These are phyloP conservation scores for Cladophialophora yegresii DNA, from an alignment of 2,329 filamentous ascomycete species.

Conservation along the genomic window DNA sequence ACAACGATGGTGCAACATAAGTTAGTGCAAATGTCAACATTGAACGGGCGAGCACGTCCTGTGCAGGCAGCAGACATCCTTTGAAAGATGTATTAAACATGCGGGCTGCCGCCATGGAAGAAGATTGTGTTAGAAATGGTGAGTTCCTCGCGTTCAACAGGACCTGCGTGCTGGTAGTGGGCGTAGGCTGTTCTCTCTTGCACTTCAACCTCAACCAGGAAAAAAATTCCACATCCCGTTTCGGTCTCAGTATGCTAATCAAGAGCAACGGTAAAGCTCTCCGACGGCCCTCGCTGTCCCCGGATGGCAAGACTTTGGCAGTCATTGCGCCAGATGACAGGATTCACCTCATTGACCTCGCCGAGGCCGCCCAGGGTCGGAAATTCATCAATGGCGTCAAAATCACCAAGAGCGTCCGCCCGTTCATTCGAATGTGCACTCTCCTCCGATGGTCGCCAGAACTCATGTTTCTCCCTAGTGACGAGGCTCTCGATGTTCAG, in stretches of 20 bases:
- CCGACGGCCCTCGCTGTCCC: conserved; percentile 26
- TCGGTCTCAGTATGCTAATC: conserved; percentile 15
- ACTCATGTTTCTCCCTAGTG: neutral
- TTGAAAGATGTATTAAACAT: neutral
- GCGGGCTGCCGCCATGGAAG: neutral
- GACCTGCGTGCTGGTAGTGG: too few relatives aligned
- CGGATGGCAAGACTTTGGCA: conserved; percentile 27
- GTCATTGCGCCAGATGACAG: conserved; percentile 22
- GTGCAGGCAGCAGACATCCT: neutral
- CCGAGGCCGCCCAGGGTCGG: conserved; percentile 18
- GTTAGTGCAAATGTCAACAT: neutral
- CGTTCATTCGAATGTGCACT: conserved; percentile 20
- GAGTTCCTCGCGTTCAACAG: conserved; percentile 1
- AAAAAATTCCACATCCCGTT: neutral
- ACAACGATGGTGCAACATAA: neutral
- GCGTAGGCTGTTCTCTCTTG: neutral
- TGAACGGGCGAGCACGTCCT: neutral
- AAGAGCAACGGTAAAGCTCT: conserved; percentile 18
- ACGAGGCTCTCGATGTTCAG: conserved; percentile 3
- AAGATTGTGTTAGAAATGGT: conserved; percentile 5
- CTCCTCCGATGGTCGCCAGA: conserved; percentile 33
- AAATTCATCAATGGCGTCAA: conserved; percentile 20
- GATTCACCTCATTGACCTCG: conserved; percentile 24
- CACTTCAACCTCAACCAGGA: neutral
- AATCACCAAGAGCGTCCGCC: conserved; percentile 7